Percentiles rank a stretch among this genome's conserved stretches.
phyloP scores from a whole-genome alignment of 148 eudicot genomes.

The Rhododendron mucronatum region DNA sequence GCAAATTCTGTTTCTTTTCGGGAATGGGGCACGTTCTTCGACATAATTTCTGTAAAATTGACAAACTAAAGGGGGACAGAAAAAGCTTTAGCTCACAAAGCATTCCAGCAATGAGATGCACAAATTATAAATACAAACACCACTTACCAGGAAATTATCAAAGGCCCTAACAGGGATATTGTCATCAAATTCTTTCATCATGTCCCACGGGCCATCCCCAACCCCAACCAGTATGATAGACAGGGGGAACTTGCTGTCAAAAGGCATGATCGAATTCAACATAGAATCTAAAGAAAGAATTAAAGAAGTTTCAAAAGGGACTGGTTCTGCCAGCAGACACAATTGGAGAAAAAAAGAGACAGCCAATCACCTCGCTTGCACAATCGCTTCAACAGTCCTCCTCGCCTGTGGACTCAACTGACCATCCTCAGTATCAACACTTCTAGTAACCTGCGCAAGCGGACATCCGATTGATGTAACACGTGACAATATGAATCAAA shows the following conservation, averaged over 20 bases:
- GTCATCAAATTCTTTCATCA: slow-evolving; percentile 96
- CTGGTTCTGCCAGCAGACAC: neutral
- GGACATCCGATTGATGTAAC: neutral
- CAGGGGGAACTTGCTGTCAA: slow-evolving; percentile 77
- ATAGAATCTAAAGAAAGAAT: slow-evolving; percentile 1
- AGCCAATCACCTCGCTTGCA: slow-evolving; percentile 63
- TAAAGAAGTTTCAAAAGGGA: neutral
- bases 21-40: slow-evolving; percentile 51
- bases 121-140: neutral
- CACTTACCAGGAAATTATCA: slow-evolving; percentile 82
- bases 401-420: slow-evolving; percentile 74
- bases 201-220: slow-evolving; percentile 99
- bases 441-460: slow-evolving; percentile 77
- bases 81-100: neutral
- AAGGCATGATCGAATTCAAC: slow-evolving; percentile 3
- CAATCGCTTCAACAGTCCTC: slow-evolving; percentile 85
- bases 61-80: slow-evolving; percentile 29
- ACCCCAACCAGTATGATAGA: slow-evolving; percentile 96
- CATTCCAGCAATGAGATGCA: neutral
- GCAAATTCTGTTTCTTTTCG: slow-evolving; percentile 95
- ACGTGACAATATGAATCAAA: neutral
- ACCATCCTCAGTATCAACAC: slow-evolving; percentile 79
- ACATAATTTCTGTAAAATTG: slow-evolving; percentile 87
- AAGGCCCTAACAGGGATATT: slow-evolving; percentile 87
- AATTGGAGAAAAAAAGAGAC: neutral